These are phyloP conservation scores for Pichia sporocuriosa DNA, from an alignment of 805 yeast species.

Conservation along the genomic window DNA sequence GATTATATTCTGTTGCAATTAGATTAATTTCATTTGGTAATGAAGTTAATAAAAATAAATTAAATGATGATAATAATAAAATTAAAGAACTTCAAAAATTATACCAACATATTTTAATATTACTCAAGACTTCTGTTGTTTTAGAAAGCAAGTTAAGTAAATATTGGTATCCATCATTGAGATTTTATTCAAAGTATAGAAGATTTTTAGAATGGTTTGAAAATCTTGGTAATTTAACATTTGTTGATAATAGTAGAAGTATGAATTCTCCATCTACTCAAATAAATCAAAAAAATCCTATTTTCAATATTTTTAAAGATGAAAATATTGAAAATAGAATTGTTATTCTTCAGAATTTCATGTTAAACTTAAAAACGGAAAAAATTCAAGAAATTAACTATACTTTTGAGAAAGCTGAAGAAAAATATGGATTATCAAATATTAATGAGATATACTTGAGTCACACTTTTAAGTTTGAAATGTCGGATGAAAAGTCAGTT, in stretches of 20 bases:
- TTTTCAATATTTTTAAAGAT: no score
- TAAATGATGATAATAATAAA: neutral
- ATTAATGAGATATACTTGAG: neutral
- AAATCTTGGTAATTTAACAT: constrained; percentile 4
- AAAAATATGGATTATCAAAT: neutral
- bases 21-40: constrained; percentile 8
- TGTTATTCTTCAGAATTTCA: neutral
- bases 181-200: constrained; percentile 8
- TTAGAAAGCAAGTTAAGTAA: constrained; percentile 3
- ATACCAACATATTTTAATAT: constrained; percentile 2
- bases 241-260: no score
- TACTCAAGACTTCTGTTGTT: constrained; percentile 6
- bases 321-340: no score
- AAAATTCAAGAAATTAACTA: neutral
- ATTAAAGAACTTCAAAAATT: constrained; percentile 2
- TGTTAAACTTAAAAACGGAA: neutral
- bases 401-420: neutral
- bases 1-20: constrained; percentile 5
- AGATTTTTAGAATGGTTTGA: constrained; percentile 14
- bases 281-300: no score
- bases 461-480: neutral
- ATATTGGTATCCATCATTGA: constrained; percentile 10
- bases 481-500: neutral
- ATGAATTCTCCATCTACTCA: no score
- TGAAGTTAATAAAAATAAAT: neutral